Evolutionary conservation across 1,284 basidiomycete species (phyloP).

Genomic region (Crucibulum cyathiforme): DNA sequence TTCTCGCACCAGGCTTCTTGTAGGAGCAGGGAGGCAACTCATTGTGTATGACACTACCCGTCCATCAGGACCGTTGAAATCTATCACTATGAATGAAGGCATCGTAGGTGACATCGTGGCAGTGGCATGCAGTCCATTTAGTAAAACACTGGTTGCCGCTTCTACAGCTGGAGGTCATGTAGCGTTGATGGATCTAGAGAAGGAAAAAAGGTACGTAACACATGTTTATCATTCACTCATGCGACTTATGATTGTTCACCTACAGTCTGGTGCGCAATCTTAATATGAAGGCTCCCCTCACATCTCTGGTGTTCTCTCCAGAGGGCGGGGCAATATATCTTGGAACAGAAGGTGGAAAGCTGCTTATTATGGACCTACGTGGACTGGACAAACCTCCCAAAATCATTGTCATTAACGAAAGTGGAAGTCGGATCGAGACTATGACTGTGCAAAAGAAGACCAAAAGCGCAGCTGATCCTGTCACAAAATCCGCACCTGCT

Average conservation of each 20-base stretch:
- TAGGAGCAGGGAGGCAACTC: conserved; percentile 59
- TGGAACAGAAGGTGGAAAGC: conserved; percentile 66
- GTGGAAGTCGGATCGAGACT: conserved; percentile 51
- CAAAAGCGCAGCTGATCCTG: conserved; percentile 16
- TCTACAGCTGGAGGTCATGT: conserved; percentile 60
- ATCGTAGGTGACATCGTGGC: conserved; percentile 52
- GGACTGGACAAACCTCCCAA: conserved; percentile 67
- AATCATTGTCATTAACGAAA: conserved; percentile 53
- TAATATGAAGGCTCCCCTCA: conserved; percentile 55
- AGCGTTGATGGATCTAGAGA: conserved; percentile 70
- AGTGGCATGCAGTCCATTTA: conserved; percentile 72
- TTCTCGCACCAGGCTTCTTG: conserved; percentile 59
- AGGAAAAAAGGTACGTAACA: conserved; percentile 66
- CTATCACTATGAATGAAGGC: conserved; percentile 54
- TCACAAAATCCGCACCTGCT: conserved; percentile 9
- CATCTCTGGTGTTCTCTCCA: conserved; percentile 66
- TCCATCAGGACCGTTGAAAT: conserved; percentile 60
- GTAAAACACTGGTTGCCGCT: conserved; percentile 68
- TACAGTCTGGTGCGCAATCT: conserved; percentile 62
- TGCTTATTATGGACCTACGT: conserved; percentile 67
- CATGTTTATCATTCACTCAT: conserved; percentile 1
- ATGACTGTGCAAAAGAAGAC: conserved; percentile 53
- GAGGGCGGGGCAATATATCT: conserved; percentile 71
- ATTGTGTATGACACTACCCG: conserved; percentile 67
- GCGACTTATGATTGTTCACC: not conserved